Evolutionary conservation across 345 rosid species (phyloP).

Genomic region (Eucalyptus polybractea): DNA sequence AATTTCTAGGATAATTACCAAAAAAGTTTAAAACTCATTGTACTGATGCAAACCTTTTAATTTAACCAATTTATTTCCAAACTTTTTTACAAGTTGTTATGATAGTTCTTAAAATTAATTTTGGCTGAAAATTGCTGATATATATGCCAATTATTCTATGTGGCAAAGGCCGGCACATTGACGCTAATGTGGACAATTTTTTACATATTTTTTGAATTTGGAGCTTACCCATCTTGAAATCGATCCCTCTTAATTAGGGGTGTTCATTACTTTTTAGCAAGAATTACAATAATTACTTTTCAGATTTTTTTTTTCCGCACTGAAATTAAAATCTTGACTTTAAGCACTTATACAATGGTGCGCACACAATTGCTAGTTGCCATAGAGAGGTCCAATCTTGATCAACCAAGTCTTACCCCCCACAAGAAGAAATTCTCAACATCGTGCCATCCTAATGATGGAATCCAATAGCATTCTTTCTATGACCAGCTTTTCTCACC

Average conservation of each 20-base stretch:
- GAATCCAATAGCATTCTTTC: too few relatives aligned
- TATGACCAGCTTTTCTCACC: too few relatives aligned
- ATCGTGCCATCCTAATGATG: too few relatives aligned
- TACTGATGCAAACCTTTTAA: background rate
- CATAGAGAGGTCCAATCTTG: background rate
- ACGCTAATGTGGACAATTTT: background rate
- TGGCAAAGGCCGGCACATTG: background rate
- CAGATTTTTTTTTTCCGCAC: background rate
- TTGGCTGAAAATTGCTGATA: rapidly evolving
- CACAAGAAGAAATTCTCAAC: too few relatives aligned
- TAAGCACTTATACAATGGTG: background rate
- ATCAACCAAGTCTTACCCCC: background rate
- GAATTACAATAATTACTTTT: background rate
- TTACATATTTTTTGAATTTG: background rate
- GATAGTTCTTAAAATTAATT: background rate
- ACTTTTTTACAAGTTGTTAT: background rate
- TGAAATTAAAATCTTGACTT: background rate
- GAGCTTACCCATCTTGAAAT: background rate
- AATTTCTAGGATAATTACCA: background rate
- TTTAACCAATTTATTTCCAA: background rate
- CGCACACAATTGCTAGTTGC: background rate
- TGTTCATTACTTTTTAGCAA: background rate
- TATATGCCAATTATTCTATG: rapidly evolving
- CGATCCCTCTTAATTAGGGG: background rate
- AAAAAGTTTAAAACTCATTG: background rate